Evolutionary conservation across 1,139 yeast genomes (phyloP).

Genomic region (Debaryomyces udenii): DNA sequence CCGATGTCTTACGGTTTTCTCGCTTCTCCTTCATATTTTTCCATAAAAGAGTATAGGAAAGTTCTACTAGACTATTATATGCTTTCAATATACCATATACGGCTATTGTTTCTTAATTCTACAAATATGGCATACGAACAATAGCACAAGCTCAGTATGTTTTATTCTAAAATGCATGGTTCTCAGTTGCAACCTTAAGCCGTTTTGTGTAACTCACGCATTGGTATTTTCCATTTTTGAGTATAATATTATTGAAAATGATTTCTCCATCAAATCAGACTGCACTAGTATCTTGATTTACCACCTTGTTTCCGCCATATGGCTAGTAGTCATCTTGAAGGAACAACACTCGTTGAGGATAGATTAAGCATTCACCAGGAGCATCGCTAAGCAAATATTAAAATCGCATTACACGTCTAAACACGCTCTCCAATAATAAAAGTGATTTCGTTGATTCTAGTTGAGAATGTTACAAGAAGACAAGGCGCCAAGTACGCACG

Average conservation of each 20-base stretch:
- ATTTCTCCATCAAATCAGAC: conserved; percentile 4
- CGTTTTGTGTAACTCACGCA: conserved; percentile 9
- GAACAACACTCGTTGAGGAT: conserved; percentile 4
- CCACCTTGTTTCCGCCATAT: too few relatives aligned
- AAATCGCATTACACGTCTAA: conserved; percentile 1
- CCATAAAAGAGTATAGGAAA: too few relatives aligned
- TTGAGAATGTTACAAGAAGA: background rate
- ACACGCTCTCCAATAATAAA: background rate
- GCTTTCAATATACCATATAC: too few relatives aligned
- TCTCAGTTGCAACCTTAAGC: conserved; percentile 2
- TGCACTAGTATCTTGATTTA: background rate
- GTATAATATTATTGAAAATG: conserved; percentile 4
- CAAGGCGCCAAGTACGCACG: conserved; percentile 1
- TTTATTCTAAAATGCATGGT: conserved; percentile 4
- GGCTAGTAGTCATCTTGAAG: background rate
- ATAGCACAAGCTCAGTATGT: conserved; percentile 5
- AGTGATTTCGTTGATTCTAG: background rate
- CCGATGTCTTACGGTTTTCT: too few relatives aligned
- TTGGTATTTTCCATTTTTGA: conserved; percentile 5
- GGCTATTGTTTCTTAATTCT: background rate
- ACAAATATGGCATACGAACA: background rate
- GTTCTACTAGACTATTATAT: too few relatives aligned
- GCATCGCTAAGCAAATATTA: background rate
- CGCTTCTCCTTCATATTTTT: too few relatives aligned
- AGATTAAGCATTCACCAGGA: background rate